Evolutionary conservation across 148 eudicot genomes (phyloP).

Genomic region (Spergularia bocconei): DNA sequence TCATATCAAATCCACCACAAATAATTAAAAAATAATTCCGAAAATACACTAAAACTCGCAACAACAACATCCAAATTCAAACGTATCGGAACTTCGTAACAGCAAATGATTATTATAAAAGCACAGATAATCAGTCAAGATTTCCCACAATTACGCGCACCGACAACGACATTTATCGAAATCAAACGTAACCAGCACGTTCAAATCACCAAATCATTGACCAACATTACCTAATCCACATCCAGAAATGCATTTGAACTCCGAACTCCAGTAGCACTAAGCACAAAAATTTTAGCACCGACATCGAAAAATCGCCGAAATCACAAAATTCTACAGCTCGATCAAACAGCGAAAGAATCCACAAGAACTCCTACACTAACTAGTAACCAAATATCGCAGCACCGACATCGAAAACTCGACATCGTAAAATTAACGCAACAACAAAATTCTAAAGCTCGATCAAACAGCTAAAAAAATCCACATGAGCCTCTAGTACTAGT

Average conservation of each 20-base stretch:
- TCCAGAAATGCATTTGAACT: no score
- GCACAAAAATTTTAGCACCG: neutral
- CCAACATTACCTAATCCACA: neutral
- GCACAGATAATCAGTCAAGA: constrained; percentile 6
- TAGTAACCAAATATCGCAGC: neutral
- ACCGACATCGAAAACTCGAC: constrained; percentile 7
- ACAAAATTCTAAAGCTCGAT: neutral
- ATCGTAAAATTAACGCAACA: neutral
- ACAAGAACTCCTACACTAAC: neutral
- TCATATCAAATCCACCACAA: neutral
- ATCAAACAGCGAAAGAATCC: no score
- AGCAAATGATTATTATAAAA: constrained; percentile 16
- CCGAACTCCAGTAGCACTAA: neutral
- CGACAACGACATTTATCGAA: neutral
- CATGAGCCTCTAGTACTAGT: neutral
- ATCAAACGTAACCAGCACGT: neutral
- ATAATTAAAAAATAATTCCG: neutral
- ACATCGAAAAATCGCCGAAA: neutral
- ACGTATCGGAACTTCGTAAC: neutral
- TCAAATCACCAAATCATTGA: constrained; percentile 6
- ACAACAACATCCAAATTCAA: neutral
- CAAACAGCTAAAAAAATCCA: neutral
- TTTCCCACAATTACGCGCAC: neutral
- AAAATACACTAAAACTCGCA: neutral
- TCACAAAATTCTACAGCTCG: no score